Conservation (phyloP, 2,329 filamentous ascomycete species). For the Aphanoascus verrucosus region DNA sequence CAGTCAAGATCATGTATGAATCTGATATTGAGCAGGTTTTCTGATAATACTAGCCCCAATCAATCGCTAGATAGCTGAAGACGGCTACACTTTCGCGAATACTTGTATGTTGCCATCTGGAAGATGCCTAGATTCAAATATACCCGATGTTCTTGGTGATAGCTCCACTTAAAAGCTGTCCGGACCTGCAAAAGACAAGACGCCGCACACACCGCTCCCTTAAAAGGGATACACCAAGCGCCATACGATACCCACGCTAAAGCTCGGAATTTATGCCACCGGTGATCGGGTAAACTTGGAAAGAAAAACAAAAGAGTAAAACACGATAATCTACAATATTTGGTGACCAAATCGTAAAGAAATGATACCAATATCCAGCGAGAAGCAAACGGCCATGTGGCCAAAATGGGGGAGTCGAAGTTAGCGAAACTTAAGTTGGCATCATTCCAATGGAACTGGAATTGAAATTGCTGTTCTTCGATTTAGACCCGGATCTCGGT, state of each 20-base stretch:
- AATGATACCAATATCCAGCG: neutral
- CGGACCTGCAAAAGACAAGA: neutral
- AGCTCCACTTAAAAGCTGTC: too few species aligned
- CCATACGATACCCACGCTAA: neutral
- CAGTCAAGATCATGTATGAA: neutral
- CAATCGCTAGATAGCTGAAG: too few species aligned
- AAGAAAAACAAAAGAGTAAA: neutral
- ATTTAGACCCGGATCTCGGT: constrained; percentile 8
- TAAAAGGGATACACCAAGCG: neutral
- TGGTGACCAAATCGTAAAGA: neutral
- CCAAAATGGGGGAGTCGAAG: neutral
- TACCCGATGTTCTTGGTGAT: too few species aligned
- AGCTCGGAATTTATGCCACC: neutral
- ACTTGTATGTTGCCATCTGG: neutral
- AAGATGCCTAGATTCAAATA: too few species aligned
- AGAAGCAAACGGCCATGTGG: neutral
- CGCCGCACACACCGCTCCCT: neutral
- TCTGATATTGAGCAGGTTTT: constrained; percentile 6
- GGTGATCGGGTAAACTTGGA: neutral
- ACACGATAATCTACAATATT: neutral
- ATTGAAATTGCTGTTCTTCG: constrained; percentile 1
- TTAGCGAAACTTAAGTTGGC: constrained; percentile 24
- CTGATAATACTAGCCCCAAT: neutral
- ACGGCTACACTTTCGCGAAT: neutral
- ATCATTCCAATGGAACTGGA: constrained; percentile 29